Conservation (phyloP, 805 yeast species). For the Suhomyces faveliae region DNA sequence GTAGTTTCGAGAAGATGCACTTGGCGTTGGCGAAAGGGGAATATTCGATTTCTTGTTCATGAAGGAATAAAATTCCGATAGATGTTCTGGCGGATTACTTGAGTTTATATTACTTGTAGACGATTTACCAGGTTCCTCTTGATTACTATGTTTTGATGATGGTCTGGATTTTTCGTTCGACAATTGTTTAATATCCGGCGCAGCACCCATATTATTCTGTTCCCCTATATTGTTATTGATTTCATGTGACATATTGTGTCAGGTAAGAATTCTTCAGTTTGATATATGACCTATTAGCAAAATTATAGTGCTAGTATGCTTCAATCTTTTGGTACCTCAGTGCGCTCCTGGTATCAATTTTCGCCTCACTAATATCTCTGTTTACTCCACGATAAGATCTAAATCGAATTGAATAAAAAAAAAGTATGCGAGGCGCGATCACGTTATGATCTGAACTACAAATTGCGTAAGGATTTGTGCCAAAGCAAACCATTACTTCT, state of each 20-base stretch:
- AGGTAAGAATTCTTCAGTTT: not conserved
- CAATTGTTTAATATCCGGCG: not conserved
- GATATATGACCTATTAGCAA: not conserved
- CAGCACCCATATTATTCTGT: not conserved
- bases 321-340: not conserved
- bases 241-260: not conserved
- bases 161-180: not conserved
- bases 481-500: not conserved
- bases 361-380: not conserved
- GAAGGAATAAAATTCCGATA: slow-evolving; percentile 58
- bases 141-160: not conserved
- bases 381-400: slow-evolving; percentile 1
- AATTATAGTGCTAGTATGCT: not conserved
- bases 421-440: not conserved
- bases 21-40: slow-evolving; percentile 12
- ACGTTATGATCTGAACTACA: not conserved
- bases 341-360: not conserved
- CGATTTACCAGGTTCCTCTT: not conserved
- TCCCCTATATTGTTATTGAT: not conserved
- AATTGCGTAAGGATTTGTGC: not conserved
- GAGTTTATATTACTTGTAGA: not conserved
- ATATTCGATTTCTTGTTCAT: slow-evolving; percentile 30
- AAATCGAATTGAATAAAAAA: not conserved
- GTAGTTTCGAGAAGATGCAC: slow-evolving; percentile 13
- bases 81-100: slow-evolving; percentile 46